Base-by-base conservation (phyloP, 1,139 yeast species). In the Diutina neorugosa region DNA sequence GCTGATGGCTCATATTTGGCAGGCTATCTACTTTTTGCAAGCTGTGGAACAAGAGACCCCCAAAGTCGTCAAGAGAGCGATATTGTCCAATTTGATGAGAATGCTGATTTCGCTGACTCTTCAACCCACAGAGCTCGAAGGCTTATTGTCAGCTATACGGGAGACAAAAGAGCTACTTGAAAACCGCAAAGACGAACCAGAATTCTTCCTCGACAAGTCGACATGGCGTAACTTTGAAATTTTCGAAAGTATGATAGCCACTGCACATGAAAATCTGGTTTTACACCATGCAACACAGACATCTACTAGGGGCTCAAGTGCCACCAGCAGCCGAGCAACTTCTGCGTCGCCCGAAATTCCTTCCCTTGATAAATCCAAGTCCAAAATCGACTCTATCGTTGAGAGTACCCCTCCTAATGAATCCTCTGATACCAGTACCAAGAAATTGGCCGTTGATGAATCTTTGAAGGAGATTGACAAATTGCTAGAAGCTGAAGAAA, bases 1-100 rank as follows among this genome's bases (percentile, higher is more conserved):
- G 18, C 78, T 81, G 34, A 66, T 77, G 8, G 69, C 80, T 4
- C 95, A 86, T 59, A 65, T 82, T 7, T 75, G 76, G 61, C 80
- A 86, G 57, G 80, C 82, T 1, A 67, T 76, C 42, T 82, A 81
- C 47, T 67, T 87, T 40, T 62, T 87, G 52, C 76, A 74, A 51
- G 73, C 73, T 4, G 68, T 79, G 50, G 78, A 74, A 56, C 78
- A 70, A 58, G 77, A 73, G n/a, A 72, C 79, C 4, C 74, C 77
- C 40, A 82, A 77, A 59, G 71, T 66, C 12, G 76, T 78, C 44
- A 79, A 80, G 57, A 83, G 81, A 57, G 74, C 82, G 18, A 71
- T 87, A 7, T 65, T 86, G 18, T 69, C 71, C 20, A 76, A 77
- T 53, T 67, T 87, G 52, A 69, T 73, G 41, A 81, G 81, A 59